Evolutionary conservation across 257 asterid genomes (phyloP).

Genomic region (Ilex asprella): DNA sequence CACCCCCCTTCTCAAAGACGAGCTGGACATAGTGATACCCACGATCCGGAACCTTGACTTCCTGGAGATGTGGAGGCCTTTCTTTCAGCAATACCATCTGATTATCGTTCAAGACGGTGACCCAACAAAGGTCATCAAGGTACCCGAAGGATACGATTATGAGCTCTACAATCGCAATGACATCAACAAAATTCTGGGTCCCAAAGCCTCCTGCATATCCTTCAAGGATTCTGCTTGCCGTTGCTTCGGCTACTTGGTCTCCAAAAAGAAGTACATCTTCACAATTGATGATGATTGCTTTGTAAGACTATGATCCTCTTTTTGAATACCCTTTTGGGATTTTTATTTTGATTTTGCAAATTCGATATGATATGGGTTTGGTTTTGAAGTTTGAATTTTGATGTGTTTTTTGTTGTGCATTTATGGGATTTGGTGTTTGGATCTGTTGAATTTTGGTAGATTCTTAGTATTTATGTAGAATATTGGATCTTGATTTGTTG

Average conservation of each 20-base stretch:
- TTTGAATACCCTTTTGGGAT: not conserved
- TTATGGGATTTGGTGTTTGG: not conserved
- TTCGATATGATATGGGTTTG: not conserved
- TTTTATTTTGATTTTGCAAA: not conserved
- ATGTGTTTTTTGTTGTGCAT: not conserved
- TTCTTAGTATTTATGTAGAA: not conserved
- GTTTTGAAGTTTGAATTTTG: not conserved
- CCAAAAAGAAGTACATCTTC: slow-evolving; percentile 70
- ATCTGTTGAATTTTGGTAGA: not conserved
- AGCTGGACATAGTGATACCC: slow-evolving; percentile 67
- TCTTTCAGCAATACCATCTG: slow-evolving; percentile 58
- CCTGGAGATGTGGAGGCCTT: slow-evolving; percentile 76
- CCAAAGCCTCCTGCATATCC: slow-evolving; percentile 67
- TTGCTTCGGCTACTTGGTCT: slow-evolving; percentile 71
- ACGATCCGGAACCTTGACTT: slow-evolving; percentile 69
- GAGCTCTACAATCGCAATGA: slow-evolving; percentile 67
- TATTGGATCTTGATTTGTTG: slow-evolving; percentile 9
- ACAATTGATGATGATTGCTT: slow-evolving; percentile 84
- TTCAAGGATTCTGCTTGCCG: slow-evolving; percentile 82
- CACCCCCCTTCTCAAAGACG: slow-evolving; percentile 50
- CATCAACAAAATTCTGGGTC: slow-evolving; percentile 58
- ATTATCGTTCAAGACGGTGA: slow-evolving; percentile 78
- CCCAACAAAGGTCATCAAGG: slow-evolving; percentile 51
- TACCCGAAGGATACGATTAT: slow-evolving; percentile 64
- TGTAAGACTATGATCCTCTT: slow-evolving; percentile 25